Evolutionary conservation across 1,139 yeast genomes (phyloP).

Genomic region (Yamadazyma triangularis): DNA sequence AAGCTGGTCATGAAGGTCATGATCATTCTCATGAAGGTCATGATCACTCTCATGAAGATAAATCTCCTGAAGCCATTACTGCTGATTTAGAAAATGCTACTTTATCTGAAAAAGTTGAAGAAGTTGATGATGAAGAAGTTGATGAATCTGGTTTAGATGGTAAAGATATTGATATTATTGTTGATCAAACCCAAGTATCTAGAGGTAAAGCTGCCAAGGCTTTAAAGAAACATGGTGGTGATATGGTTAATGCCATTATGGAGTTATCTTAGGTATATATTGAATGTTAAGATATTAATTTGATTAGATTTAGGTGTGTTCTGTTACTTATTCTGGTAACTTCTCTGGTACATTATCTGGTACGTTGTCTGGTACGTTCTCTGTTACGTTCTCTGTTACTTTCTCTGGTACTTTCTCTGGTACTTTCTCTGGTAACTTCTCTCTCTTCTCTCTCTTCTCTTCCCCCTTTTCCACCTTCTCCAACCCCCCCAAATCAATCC

Average conservation of each 20-base stretch:
- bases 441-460: not conserved
- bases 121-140: conserved; percentile 63
- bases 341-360: not conserved
- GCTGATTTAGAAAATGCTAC: conserved; percentile 88
- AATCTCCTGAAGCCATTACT: conserved; percentile 76
- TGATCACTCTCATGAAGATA: conserved; percentile 29
- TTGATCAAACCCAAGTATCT: conserved; percentile 86
- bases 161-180: conserved; percentile 75
- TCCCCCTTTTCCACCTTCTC: not conserved
- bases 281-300: not conserved
- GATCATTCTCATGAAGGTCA: conserved; percentile 11
- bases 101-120: conserved; percentile 44
- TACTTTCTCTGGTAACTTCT: not conserved
- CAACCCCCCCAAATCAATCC: conserved; percentile 1
- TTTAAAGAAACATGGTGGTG: conserved; percentile 83
- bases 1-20: conserved; percentile 21
- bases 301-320: not conserved
- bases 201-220: conserved; percentile 90
- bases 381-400: not conserved
- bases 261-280: conserved; percentile 54
- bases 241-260: conserved; percentile 95
- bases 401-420: not conserved
- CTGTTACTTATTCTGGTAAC: not conserved
- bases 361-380: not conserved
- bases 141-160: conserved; percentile 79